Evolutionary conservation across 78 protist species (phyloP).

Genomic region (Dictyostelium brefeldianum): DNA sequence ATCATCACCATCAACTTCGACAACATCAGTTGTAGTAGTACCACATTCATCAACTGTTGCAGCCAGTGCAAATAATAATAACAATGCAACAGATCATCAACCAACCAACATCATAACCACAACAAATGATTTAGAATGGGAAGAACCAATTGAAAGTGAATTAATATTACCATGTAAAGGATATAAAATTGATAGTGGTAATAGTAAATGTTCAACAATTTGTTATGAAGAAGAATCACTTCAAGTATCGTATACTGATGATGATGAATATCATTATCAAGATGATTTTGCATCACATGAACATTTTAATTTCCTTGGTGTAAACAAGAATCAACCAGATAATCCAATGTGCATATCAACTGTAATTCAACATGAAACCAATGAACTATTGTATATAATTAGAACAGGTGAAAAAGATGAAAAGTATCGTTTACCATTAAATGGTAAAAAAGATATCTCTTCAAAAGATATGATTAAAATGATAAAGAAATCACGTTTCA

Average conservation of each 20-base stretch:
- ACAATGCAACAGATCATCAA: not conserved
- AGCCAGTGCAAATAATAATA: not conserved
- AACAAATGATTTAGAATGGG: conserved; percentile 34
- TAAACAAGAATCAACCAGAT: conserved; percentile 33
- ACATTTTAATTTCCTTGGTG: conserved; percentile 65
- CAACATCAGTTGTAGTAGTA: not conserved
- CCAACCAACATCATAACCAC: not conserved
- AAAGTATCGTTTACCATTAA: conserved; percentile 28
- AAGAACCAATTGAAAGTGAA: not conserved
- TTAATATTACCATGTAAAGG: conserved; percentile 27
- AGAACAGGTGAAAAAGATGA: conserved; percentile 72
- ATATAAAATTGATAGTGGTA: conserved; percentile 50
- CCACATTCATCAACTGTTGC: not conserved
- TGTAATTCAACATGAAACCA: not conserved
- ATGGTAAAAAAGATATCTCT: conserved; percentile 36
- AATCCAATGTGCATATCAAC: conserved; percentile 17
- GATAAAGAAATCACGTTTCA: conserved; percentile 63
- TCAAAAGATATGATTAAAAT: conserved; percentile 67
- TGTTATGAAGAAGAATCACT: not conserved
- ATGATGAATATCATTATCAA: conserved; percentile 30
- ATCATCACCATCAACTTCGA: conserved; percentile 40
- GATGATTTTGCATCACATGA: conserved; percentile 31
- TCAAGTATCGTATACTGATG: conserved; percentile 21
- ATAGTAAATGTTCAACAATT: not conserved
- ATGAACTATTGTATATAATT: conserved; percentile 51